Percentiles rank a stretch among this genome's conserved stretches.
Conservation (phyloP, 1,284 basidiomycete species). For the Tilletia walkeri region DNA sequence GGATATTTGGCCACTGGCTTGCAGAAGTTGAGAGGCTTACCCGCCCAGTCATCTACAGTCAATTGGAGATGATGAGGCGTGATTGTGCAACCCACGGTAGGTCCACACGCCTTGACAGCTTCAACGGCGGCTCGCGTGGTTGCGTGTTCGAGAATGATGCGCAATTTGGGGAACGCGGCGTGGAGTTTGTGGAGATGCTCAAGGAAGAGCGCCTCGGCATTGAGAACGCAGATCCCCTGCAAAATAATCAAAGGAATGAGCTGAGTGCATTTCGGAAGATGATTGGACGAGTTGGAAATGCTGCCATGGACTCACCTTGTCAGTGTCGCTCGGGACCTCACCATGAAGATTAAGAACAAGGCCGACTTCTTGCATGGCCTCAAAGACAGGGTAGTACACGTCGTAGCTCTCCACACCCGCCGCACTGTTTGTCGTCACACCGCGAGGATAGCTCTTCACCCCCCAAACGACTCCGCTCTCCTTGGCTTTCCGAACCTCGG, state of each 20-base stretch:
- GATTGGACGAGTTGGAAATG: not conserved
- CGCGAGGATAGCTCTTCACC: constrained; percentile 94
- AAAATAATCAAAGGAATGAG: not conserved
- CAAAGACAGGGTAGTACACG: constrained; percentile 89
- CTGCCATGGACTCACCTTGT: constrained; percentile 62
- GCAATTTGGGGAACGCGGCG: constrained; percentile 78
- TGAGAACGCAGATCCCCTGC: constrained; percentile 86
- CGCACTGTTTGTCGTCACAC: constrained; percentile 96
- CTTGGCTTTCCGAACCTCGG: constrained; percentile 75
- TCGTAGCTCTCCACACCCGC: constrained; percentile 96
- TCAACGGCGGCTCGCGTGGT: constrained; percentile 94
- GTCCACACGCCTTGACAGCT: constrained; percentile 58
- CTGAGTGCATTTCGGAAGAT: not conserved
- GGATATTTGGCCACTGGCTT: constrained; percentile 98
- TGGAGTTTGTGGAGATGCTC: constrained; percentile 84
- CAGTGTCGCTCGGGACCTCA: constrained; percentile 86
- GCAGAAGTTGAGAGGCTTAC: constrained; percentile 93
- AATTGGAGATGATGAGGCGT: constrained; percentile 94
- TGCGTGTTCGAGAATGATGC: constrained; percentile 98
- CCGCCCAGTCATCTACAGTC: constrained; percentile 95
- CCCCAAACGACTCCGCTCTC: constrained; percentile 59
- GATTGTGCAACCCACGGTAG: constrained; percentile 92
- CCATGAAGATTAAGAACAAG: constrained; percentile 97
- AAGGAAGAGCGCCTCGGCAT: constrained; percentile 87
- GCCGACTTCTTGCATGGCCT: constrained; percentile 86